These are phyloP conservation scores for Pleurotus citrinopileatus DNA, from an alignment of 768 basidiomycete genomes.

Conservation along the genomic window DNA sequence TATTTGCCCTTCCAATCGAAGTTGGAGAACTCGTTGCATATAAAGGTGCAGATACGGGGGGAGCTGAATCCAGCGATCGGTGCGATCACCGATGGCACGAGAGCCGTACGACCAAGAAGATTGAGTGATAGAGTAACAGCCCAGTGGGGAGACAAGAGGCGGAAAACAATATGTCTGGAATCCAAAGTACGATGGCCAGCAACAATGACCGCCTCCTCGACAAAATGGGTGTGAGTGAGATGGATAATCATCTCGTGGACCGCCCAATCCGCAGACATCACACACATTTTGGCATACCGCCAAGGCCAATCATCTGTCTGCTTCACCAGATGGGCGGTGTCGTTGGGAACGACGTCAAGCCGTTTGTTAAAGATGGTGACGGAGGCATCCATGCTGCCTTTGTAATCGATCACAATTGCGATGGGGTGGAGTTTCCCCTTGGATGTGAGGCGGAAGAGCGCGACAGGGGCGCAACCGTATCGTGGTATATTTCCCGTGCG, in stretches of 20 bases:
- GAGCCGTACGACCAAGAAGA: constrained; percentile 20
- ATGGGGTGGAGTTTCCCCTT: constrained; percentile 25
- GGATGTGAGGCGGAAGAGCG: constrained; percentile 23
- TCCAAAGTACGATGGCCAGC: constrained; percentile 25
- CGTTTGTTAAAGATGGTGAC: constrained; percentile 28
- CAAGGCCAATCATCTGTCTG: constrained; percentile 28
- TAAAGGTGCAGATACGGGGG: constrained; percentile 15
- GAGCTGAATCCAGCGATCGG: constrained; percentile 18
- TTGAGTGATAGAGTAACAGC: constrained; percentile 26
- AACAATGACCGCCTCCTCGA: constrained; percentile 28
- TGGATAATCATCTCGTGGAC: constrained; percentile 27
- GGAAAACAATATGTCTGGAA: constrained; percentile 20
- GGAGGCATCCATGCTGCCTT: constrained; percentile 21
- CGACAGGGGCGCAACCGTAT: constrained; percentile 24
- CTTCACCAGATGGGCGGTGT: not conserved
- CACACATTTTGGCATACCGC: constrained; percentile 30
- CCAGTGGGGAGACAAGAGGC: constrained; percentile 28
- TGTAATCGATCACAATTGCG: constrained; percentile 27
- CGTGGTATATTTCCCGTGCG: constrained; percentile 13
- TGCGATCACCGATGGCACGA: constrained; percentile 24
- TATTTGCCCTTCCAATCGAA: constrained; percentile 25
- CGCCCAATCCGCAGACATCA: constrained; percentile 25
- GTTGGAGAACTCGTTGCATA: constrained; percentile 19
- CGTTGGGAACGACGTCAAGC: constrained; percentile 10
- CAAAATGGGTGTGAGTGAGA: constrained; percentile 26